A percentile compares a stretch with the other conserved stretches of the same genome.
Conservation (phyloP, 192 early-diverging fungal genomes). For the Umbelopsis sp. region DNA sequence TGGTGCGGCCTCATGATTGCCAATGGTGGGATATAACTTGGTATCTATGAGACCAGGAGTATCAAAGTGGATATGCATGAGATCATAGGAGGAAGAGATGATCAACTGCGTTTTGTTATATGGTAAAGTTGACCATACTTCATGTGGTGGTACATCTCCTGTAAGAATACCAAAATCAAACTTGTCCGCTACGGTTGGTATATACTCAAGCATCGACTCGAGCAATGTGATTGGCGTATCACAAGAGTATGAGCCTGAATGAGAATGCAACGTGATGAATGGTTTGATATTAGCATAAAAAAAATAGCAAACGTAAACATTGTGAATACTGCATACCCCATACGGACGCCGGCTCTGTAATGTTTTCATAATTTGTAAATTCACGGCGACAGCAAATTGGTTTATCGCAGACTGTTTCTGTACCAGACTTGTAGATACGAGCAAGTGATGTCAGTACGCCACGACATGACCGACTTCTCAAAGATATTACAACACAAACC, state of each 20-base stretch:
- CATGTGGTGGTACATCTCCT: slow-evolving; percentile 60
- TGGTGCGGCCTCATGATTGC: slow-evolving; percentile 60
- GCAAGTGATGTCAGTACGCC: slow-evolving; percentile 17
- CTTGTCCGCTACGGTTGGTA: slow-evolving; percentile 44
- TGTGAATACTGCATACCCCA: slow-evolving; percentile 29
- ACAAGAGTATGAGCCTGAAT: slow-evolving; percentile 54
- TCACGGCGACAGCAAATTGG: slow-evolving; percentile 56
- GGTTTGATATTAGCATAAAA: not conserved
- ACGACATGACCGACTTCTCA: not conserved
- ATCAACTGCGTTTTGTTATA: slow-evolving; percentile 43
- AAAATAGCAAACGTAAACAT: not conserved
- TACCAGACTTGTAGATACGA: slow-evolving; percentile 31
- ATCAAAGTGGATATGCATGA: slow-evolving; percentile 40
- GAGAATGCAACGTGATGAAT: slow-evolving; percentile 29
- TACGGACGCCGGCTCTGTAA: slow-evolving; percentile 34
- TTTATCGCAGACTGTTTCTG: slow-evolving; percentile 52
- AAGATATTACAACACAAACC: not conserved
- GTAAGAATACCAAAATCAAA: slow-evolving; percentile 55
- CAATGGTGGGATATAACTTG: slow-evolving; percentile 52
- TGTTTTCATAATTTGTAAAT: slow-evolving; percentile 37
- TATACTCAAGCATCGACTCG: slow-evolving; percentile 47
- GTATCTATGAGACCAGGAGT: slow-evolving; percentile 29
- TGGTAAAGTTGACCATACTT: slow-evolving; percentile 52
- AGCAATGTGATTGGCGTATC: slow-evolving; percentile 52
- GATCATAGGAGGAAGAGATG: slow-evolving; percentile 40